Base-by-base conservation (phyloP, 2,329 filamentous ascomycete species). In the Myotisia sp. region DNA sequence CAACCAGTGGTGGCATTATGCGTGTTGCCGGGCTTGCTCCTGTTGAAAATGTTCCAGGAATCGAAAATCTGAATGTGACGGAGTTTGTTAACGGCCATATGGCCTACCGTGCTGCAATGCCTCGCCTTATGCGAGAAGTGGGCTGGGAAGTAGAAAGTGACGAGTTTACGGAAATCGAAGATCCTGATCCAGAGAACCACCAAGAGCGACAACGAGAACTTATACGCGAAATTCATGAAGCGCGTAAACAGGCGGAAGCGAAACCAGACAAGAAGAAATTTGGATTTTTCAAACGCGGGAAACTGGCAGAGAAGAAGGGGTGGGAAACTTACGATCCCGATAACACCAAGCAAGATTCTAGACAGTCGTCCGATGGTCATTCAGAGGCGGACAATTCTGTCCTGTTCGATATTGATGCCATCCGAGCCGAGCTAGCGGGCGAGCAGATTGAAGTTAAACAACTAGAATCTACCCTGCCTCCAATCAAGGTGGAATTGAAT, bases 181-280 rank as follows among this genome's bases (percentile, higher is more conserved):
- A 98, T 46, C 85, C 90, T 0, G 90, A 98, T 49, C 90, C 90
- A 0, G 90, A 95, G 0, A 87, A 92, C 46, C 87, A 95, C 58
- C 70, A 74, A 33, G 70, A 84, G 52, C 70, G 86, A 30, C 90
- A 98, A 57, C 71, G 85, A 37, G 87, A 95, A 57, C 71, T 98
- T 26, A 93, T 98, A 53, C 85, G 80, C 47, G 90, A 98, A 58
- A 93, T 98, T 34, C 87, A 95, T 53, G 86, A 92, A 57, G 90
- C 90, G 5, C 74, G 90, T 23, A 85, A 79, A 51, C 76, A 90
- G 48, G 68, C 92, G 3, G 85, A 93, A 49, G 76, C 74, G 51
- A 80, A 90, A 47, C 77, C 76, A 12, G 75, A 80, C 48, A 75
- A 77, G 50, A 68, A 72, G 54, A 60, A 71, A 26, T 85, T 87